These are phyloP conservation scores for Osmanthus fragrans DNA, from an alignment of 257 asterid genomes.

Conservation along the genomic window DNA sequence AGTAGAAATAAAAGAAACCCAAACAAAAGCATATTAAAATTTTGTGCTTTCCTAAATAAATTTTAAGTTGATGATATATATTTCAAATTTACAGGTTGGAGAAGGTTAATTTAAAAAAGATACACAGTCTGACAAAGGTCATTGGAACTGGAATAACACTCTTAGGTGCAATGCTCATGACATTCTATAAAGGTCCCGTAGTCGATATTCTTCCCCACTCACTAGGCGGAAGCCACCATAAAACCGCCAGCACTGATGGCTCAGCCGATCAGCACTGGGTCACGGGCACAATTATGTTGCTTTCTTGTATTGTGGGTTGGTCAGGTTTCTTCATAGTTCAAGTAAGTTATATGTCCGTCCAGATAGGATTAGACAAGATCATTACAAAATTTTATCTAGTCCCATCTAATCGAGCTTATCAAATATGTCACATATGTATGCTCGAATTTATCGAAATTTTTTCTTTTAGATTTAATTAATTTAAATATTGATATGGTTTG, in stretches of 20 bases:
- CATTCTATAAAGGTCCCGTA: slow-evolving; percentile 76
- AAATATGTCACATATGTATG: neutral
- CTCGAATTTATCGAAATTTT: neutral
- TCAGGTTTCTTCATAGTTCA: slow-evolving; percentile 83
- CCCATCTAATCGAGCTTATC: neutral
- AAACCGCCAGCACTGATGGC: slow-evolving; percentile 18
- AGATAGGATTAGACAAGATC: neutral
- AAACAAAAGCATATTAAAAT: no score
- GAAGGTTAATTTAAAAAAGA: slow-evolving; percentile 53
- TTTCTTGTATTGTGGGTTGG: slow-evolving; percentile 79
- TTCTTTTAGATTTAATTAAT: neutral
- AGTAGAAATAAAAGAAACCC: no score
- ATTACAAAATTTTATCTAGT: neutral
- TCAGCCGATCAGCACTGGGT: slow-evolving; percentile 64
- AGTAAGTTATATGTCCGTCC: slow-evolving; percentile 36
- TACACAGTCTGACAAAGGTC: slow-evolving; percentile 61
- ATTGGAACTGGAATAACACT: slow-evolving; percentile 71
- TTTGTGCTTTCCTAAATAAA: no score
- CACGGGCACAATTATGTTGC: slow-evolving; percentile 63
- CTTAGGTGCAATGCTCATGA: slow-evolving; percentile 75
- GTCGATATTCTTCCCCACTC: slow-evolving; percentile 48
- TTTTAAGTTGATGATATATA: neutral
- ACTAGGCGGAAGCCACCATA: slow-evolving; percentile 36
- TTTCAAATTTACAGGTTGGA: slow-evolving; percentile 47
- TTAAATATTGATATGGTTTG: neutral